Evolutionary conservation across 2,329 filamentous ascomycete species (phyloP).

Genomic region (Helotiales sp.): DNA sequence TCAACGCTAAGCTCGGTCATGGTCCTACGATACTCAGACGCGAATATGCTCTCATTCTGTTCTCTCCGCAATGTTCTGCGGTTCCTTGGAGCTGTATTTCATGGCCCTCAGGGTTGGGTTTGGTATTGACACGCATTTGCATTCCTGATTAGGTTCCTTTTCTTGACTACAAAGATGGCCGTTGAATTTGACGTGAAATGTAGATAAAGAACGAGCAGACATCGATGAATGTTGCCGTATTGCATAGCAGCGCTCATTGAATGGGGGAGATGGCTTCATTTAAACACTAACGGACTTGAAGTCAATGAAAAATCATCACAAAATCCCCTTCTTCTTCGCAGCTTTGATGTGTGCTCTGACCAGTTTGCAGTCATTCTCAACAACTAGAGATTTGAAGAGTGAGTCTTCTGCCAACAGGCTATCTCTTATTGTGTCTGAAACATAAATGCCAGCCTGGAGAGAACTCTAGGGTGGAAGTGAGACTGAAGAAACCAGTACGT

Average conservation of each 20-base stretch:
- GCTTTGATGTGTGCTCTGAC: conserved; percentile 6
- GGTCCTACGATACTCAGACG: too few species aligned
- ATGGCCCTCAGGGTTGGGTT: too few species aligned
- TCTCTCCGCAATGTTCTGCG: too few species aligned
- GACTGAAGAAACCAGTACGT: conserved; percentile 19
- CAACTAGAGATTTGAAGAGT: conserved; percentile 12
- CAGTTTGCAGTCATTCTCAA: conserved; percentile 14
- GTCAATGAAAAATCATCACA: not conserved
- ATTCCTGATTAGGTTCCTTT: too few species aligned
- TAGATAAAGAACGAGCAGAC: too few species aligned
- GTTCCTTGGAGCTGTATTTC: too few species aligned
- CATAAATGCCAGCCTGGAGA: not conserved
- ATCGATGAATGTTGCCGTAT: not conserved
- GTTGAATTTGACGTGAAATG: not conserved
- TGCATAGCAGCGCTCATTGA: too few species aligned
- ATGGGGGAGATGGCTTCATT: not conserved
- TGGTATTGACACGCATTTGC: too few species aligned
- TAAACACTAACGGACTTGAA: not conserved
- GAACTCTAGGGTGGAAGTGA: too few species aligned
- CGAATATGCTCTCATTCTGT: too few species aligned
- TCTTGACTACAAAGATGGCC: too few species aligned
- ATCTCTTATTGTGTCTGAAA: not conserved
- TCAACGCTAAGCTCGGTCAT: too few species aligned
- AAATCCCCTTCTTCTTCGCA: conserved; percentile 11
- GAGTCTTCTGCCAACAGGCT: conserved; percentile 3